Evolutionary conservation across 768 basidiomycete species (phyloP), one percentile per base, ranked within the genome.

Genomic region (Macrolepiota fuliginosa): DNA sequence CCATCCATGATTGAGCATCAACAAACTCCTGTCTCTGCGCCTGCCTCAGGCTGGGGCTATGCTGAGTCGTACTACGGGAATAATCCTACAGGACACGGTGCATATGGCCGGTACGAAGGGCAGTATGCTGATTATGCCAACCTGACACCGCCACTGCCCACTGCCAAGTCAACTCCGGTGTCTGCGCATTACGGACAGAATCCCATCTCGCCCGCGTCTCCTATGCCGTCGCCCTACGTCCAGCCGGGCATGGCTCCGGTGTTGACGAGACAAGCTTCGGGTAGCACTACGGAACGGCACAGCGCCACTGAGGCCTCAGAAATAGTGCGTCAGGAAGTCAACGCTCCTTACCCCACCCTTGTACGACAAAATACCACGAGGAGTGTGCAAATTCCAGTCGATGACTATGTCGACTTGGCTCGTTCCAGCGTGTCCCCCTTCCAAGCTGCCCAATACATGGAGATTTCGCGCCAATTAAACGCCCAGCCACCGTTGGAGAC

Each of bases 401-500:
- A 76, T 11, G 82, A 86, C 62, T 90, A 91, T 59, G 78, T 85
- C 39, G 86, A 91, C 66, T 76, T 92, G 45, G 76, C 73, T 68
- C 80, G 90, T 47, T 85, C 86, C 17, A 90, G 89, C 66, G 83
- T 90, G 2, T 85, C 89, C 2, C 89, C 90, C 0, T 89, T 81
- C 79, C 90, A 92, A 68, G 90, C 87, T 42, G 81, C 79, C 0
- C 91, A 92, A 70, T 91, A 91, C 67, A 83, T 79, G 19, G 89
- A 88, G 66, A 90, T 91, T 58, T 83, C 87, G 4, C 77, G 81
- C 66, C 81, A 76, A 19, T 71, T 92, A 42, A 80, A 84, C 61
- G 68, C 73, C 4, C 71, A 77, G 15, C 71, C 75, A 10, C 78
- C 79, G 4, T 64, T 58, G 40, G 77, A 75, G 29, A 64, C 79